A percentile compares a stretch with the other conserved stretches of the same genome.
phyloP scores from a whole-genome alignment of 2,329 filamentous ascomycete species.

The Pestalotiopsis sp. region DNA sequence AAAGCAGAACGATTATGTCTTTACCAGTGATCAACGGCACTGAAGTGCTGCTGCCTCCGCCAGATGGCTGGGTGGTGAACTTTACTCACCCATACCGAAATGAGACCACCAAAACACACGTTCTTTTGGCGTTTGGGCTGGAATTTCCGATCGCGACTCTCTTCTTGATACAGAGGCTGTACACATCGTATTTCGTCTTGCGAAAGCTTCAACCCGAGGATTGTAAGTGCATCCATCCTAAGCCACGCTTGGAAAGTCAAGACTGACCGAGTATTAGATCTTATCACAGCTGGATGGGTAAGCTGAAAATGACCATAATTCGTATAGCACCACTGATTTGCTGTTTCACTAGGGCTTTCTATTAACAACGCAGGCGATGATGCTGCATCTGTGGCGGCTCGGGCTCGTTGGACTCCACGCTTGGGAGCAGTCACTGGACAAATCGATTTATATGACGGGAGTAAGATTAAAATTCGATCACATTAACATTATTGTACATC shows the following conservation, averaged over 20 bases:
- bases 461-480: not conserved
- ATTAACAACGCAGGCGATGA: not conserved
- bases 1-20: not conserved
- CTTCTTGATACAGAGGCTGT: slow-evolving; percentile 17
- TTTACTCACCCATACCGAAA: slow-evolving; percentile 16
- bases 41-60: not conserved
- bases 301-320: not conserved
- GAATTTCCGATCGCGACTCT: slow-evolving; percentile 15
- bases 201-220: slow-evolving; percentile 9
- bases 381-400: not conserved
- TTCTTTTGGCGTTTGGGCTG: slow-evolving; percentile 13
- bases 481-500: not conserved
- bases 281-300: slow-evolving; percentile 1
- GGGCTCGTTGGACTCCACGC: not conserved
- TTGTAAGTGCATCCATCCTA: not conserved
- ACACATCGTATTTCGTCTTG: slow-evolving; percentile 15
- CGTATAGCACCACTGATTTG: not conserved
- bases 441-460: not conserved
- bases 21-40: slow-evolving; percentile 8
- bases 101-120: not conserved
- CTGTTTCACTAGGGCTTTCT: not conserved
- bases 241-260: not conserved
- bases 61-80: slow-evolving; percentile 7
- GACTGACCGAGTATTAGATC: not conserved
- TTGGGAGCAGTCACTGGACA: not conserved